Conservation (phyloP, 495 filamentous ascomycete genomes). For the Ramalina peruviana region DNA sequence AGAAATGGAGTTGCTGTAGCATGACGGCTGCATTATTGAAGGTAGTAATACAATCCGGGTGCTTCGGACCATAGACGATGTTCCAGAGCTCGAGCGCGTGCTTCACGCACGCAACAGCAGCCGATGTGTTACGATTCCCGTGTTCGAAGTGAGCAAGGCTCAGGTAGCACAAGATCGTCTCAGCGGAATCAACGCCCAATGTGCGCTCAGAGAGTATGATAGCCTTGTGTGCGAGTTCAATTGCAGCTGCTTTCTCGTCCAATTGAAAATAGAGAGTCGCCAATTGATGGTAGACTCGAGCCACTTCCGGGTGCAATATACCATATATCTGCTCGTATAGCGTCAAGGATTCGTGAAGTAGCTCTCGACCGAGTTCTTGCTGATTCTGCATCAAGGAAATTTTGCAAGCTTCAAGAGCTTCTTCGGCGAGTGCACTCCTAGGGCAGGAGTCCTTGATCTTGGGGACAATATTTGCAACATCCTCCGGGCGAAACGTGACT, state of each 20-base stretch:
- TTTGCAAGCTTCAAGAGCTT: constrained; percentile 86
- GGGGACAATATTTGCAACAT: constrained; percentile 83
- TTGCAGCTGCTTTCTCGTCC: constrained; percentile 87
- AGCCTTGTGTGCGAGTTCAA: constrained; percentile 91
- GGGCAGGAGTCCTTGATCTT: constrained; percentile 88
- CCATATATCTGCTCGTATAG: constrained; percentile 99
- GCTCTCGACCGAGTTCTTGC: constrained; percentile 89
- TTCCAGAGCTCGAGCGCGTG: constrained; percentile 96
- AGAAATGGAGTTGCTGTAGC: constrained; percentile 86
- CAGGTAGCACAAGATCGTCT: constrained; percentile 87
- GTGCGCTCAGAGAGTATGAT: constrained; percentile 94
- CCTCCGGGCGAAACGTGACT: constrained; percentile 59
- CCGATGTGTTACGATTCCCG: constrained; percentile 71
- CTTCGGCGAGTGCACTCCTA: constrained; percentile 78
- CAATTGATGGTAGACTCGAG: constrained; percentile 83
- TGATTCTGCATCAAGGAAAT: constrained; percentile 90
- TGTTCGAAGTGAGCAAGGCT: constrained; percentile 95
- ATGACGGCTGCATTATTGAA: constrained; percentile 98
- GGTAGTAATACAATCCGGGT: constrained; percentile 96
- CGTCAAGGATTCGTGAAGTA: constrained; percentile 87
- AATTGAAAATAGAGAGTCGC: constrained; percentile 92
- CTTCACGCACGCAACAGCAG: constrained; percentile 70
- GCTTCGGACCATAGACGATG: constrained; percentile 81
- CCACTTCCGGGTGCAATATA: constrained; percentile 92
- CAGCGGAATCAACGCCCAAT: constrained; percentile 80